A percentile compares a stretch with the other conserved stretches of the same genome.
Evolutionary conservation across 139 green algal genomes (phyloP).

Genomic region (Tetraselmis striata): DNA sequence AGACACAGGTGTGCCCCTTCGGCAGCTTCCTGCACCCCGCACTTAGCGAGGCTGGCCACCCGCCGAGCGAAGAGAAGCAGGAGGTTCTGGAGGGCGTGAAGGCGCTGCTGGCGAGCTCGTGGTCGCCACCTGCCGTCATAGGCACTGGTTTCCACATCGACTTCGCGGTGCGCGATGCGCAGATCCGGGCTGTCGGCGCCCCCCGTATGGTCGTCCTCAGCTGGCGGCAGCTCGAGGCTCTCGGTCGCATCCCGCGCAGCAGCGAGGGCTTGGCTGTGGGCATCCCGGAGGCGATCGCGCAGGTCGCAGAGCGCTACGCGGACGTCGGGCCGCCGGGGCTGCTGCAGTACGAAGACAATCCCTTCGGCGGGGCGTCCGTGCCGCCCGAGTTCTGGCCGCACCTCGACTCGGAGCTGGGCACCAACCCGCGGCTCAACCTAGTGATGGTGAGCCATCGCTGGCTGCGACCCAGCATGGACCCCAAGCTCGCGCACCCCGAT

Average conservation of each 20-base stretch:
- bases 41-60: neutral
- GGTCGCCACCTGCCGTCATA: neutral
- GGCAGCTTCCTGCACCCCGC: neutral
- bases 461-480: neutral
- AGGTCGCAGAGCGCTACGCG: neutral
- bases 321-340: neutral
- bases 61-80: neutral
- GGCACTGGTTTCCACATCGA: neutral
- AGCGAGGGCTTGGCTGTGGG: neutral
- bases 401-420: neutral
- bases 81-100: neutral
- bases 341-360: neutral
- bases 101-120: neutral
- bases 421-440: neutral
- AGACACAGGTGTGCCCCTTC: neutral
- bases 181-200: neutral
- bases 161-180: neutral
- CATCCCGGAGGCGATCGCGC: neutral
- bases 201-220: neutral
- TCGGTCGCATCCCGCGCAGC: neutral
- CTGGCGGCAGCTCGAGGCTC: neutral
- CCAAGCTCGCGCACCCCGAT: constrained; percentile 1
- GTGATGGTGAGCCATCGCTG: neutral
- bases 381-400: neutral
- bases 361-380: neutral